These are phyloP conservation scores for Plectosphaerella cucumerina DNA, from an alignment of 2,329 filamentous ascomycete genomes.

Conservation along the genomic window DNA sequence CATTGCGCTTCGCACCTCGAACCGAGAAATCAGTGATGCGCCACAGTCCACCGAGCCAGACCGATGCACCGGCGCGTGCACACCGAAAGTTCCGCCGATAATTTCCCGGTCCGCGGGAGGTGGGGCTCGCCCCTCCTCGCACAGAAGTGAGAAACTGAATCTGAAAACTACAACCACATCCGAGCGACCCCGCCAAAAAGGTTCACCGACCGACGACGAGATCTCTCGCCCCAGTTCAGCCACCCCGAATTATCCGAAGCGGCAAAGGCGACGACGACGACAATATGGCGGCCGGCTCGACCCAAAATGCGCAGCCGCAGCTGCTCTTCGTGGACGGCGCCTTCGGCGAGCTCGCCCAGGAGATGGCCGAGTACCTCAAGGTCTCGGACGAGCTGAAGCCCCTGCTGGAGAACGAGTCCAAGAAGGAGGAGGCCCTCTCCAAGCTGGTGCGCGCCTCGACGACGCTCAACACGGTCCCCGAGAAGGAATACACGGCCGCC, in stretches of 20 bases:
- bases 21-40: too few relatives aligned
- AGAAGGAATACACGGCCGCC: conserved; percentile 94
- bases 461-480: conserved; percentile 77
- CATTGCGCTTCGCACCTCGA: too few relatives aligned
- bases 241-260: conserved; percentile 5
- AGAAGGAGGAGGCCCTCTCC: conserved; percentile 81
- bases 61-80: too few relatives aligned
- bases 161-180: conserved; percentile 5
- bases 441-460: conserved; percentile 80
- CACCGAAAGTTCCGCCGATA: background rate
- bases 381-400: conserved; percentile 73
- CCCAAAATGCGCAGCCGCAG: conserved; percentile 47
- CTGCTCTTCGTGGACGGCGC: conserved; percentile 81
- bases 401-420: conserved; percentile 59
- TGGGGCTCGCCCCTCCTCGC: background rate
- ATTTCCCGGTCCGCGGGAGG: background rate
- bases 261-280: conserved; percentile 2
- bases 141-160: conserved; percentile 2
- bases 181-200: conserved; percentile 8
- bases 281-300: conserved; percentile 27
- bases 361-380: conserved; percentile 94
- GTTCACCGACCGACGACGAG: conserved; percentile 5
- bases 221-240: conserved; percentile 6
- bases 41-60: too few relatives aligned
- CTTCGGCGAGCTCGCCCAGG: conserved; percentile 87